Percentiles rank a stretch among this genome's conserved stretches.
These are phyloP conservation scores for Paratinospora sagittata DNA, from an alignment of 164 flowering plant species.

Conservation along the genomic window DNA sequence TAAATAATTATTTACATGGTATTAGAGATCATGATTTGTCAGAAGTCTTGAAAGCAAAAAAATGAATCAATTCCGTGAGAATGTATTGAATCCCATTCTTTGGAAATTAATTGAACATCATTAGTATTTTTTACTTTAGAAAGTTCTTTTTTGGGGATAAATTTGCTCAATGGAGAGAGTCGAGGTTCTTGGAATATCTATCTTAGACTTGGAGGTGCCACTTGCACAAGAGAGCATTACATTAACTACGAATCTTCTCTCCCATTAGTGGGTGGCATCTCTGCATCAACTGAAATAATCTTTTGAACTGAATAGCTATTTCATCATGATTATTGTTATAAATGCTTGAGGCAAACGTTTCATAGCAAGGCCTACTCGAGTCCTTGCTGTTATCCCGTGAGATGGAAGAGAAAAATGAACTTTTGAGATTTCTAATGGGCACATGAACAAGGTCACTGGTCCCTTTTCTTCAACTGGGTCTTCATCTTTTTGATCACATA, in stretches of 20 bases:
- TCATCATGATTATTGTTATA: background rate
- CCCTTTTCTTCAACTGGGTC: background rate
- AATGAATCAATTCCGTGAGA: too few species aligned
- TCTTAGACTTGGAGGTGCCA: background rate
- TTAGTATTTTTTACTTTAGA: too few species aligned
- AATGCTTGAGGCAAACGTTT: slow-evolving; percentile 1
- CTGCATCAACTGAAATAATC: background rate
- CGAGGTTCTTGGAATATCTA: too few species aligned
- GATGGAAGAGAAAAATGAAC: background rate
- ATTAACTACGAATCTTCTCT: background rate
- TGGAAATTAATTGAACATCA: too few species aligned
- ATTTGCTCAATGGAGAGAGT: too few species aligned
- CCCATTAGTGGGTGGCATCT: background rate
- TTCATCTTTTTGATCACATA: background rate
- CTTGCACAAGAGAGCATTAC: background rate
- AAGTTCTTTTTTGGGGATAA: too few species aligned
- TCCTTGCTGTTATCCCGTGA: background rate
- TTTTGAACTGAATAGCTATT: background rate
- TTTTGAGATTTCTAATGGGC: background rate
- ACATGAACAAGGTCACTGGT: background rate
- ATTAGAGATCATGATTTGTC: too few species aligned
- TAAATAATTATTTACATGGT: too few species aligned
- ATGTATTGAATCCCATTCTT: too few species aligned
- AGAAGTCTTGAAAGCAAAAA: too few species aligned
- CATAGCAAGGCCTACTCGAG: background rate